Evolutionary conservation across 2,329 filamentous ascomycete species (phyloP), one percentile per base, ranked within the genome.

Genomic region (Cercospora sp.): DNA sequence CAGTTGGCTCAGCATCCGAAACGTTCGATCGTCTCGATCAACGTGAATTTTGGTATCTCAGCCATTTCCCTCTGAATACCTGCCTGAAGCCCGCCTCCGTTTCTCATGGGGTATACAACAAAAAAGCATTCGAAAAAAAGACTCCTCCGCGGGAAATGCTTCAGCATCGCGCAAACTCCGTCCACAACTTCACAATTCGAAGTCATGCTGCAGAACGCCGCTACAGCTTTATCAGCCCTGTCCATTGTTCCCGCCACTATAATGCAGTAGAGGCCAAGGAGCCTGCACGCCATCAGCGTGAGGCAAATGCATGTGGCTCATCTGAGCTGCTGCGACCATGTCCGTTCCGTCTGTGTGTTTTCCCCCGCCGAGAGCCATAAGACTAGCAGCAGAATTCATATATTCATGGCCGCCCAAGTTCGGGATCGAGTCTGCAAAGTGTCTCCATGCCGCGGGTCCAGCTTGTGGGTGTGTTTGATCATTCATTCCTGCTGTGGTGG

Each of bases 381-480:
- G 63, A 5, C 57, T 62, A 9, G 62, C 64, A 6, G 68, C 62
- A 9, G 68, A 65, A 45, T 68, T 63, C 23, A 69, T 68, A 26
- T 72, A 71, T 8, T 70, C 72, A 28, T 69, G 66, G 4, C 65
- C 69, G 31, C 58, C 61, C 8, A 72, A 67, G 60, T 67, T 70
- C 13, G 57, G 69, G 63, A 73, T 73, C 71, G 72, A 68, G 58
- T 75, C 73, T 8, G 76, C 69, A 63, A 77, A 79, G 28, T 75
- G 71, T 20, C 75, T 72, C 77, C 77, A 79, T 1, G 77, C 75
- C 8, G 74, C 71, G 0, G 75, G 75, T 8, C 75, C 75, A 2
- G 70, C 64, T 40, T 71, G 69, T 8, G 68, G 68, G 23, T 61
- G 60, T 5, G 63, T 58, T n/a, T 69, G 68, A 28, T 68, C 67